These are phyloP conservation scores for Suzukiozyma palmioleophila DNA, from an alignment of 1,139 yeast species.

Conservation along the genomic window DNA sequence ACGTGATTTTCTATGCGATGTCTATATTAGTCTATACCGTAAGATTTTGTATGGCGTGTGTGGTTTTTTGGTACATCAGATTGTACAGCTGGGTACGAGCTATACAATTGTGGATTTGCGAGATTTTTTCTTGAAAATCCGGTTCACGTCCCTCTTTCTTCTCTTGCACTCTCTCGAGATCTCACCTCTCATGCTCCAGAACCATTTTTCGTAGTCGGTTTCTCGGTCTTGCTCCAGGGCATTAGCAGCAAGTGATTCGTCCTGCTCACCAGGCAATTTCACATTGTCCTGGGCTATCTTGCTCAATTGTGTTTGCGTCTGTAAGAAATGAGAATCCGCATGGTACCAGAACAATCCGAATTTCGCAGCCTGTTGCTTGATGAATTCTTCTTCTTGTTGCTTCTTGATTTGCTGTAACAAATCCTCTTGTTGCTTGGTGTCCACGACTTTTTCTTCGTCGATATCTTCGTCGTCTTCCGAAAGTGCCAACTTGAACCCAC, in stretches of 20 bases:
- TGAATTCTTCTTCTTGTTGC: conserved; percentile 23
- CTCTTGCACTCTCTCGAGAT: conserved; percentile 73
- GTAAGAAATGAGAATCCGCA: conserved; percentile 77
- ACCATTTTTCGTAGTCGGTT: conserved; percentile 66
- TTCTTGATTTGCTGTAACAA: conserved; percentile 28
- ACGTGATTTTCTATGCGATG: too few relatives aligned
- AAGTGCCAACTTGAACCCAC: conserved; percentile 29
- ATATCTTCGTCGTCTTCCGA: conserved; percentile 35
- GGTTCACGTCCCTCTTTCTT: conserved; percentile 66
- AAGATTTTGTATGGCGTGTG: too few relatives aligned
- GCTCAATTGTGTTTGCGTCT: conserved; percentile 75
- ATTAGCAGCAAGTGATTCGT: conserved; percentile 10
- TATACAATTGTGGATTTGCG: conserved; percentile 8
- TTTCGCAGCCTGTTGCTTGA: conserved; percentile 8
- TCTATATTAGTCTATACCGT: too few relatives aligned
- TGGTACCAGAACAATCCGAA: conserved; percentile 79
- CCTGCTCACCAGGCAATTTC: conserved; percentile 35
- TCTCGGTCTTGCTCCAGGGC: conserved; percentile 16
- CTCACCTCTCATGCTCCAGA: conserved; percentile 81
- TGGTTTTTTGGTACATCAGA: too few relatives aligned
- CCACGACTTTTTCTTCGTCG: conserved; percentile 19
- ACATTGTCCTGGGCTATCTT: conserved; percentile 36
- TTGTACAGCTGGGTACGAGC: not conserved
- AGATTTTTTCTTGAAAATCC: conserved; percentile 50
- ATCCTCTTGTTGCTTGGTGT: conserved; percentile 14